Conservation (phyloP, 208 protist species). For the Perkinsela sp. region DNA sequence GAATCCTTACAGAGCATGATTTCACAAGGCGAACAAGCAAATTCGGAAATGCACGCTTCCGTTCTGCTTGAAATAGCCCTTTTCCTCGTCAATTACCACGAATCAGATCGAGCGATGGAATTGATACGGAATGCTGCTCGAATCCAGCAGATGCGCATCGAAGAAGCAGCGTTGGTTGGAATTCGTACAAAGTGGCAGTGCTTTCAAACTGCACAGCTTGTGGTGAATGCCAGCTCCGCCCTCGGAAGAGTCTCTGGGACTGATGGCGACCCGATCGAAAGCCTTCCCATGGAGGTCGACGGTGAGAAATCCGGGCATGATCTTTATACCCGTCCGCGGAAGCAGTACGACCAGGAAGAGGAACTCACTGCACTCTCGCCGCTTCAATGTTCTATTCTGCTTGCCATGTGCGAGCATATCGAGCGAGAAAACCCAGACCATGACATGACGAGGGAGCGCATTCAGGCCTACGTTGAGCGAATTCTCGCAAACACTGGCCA, state of each 20-base stretch:
- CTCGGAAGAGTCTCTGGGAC: slow-evolving; percentile 3
- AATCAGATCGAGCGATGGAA: slow-evolving; percentile 25
- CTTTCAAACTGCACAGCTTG: slow-evolving; percentile 40
- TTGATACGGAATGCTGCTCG: slow-evolving; percentile 20
- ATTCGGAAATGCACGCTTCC: slow-evolving; percentile 12
- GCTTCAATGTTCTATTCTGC: slow-evolving; percentile 45
- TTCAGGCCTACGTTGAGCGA: slow-evolving; percentile 54
- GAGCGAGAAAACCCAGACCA: slow-evolving; percentile 51
- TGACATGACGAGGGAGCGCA: slow-evolving; percentile 53
- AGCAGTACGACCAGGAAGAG: slow-evolving; percentile 8
- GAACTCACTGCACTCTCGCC: slow-evolving; percentile 23
- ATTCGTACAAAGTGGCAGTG: slow-evolving; percentile 65
- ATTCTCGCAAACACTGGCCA: slow-evolving; percentile 22
- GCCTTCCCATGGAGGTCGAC: slow-evolving; percentile 11
- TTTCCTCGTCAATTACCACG: slow-evolving; percentile 52
- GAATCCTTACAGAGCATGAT: slow-evolving; percentile 28
- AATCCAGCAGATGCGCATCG: slow-evolving; percentile 22
- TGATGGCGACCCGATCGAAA: slow-evolving; percentile 7
- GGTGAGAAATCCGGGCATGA: slow-evolving; percentile 44
- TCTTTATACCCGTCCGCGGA: slow-evolving; percentile 33
- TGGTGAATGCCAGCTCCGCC: slow-evolving; percentile 25
- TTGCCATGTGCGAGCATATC: slow-evolving; percentile 48
- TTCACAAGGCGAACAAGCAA: slow-evolving; percentile 8
- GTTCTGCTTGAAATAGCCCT: slow-evolving; percentile 42
- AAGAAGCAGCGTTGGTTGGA: slow-evolving; percentile 42